phyloP scores from a whole-genome alignment of 1,284 basidiomycete species.

The Bjerkandera adusta region DNA sequence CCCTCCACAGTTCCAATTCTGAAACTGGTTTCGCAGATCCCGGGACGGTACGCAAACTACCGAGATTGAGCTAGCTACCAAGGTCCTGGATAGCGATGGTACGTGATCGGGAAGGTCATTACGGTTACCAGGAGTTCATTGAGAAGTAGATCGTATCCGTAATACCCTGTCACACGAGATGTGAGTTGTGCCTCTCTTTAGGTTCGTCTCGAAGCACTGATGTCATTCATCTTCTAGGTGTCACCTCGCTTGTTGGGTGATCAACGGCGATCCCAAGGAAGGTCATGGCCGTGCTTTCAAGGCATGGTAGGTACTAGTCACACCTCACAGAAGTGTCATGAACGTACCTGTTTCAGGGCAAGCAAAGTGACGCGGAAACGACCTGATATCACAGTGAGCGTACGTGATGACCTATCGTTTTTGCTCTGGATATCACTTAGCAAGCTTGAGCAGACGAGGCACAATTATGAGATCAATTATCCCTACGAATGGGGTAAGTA shows the following conservation, averaged over 20 bases:
- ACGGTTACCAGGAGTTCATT: background rate
- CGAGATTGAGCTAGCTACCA: conserved; percentile 73
- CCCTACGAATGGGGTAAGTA: conserved; percentile 75
- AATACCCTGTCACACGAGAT: conserved; percentile 85
- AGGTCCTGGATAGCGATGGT: conserved; percentile 78
- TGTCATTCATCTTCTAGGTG: conserved; percentile 35
- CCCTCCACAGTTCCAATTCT: background rate
- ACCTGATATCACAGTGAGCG: conserved; percentile 72
- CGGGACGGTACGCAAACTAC: conserved; percentile 48
- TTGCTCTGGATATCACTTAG: background rate
- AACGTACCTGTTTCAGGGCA: conserved; percentile 45
- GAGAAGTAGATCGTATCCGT: conserved; percentile 61
- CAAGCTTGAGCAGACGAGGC: conserved; percentile 50
- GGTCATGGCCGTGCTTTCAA: conserved; percentile 71
- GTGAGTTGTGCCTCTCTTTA: conserved; percentile 20
- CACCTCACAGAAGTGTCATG: background rate
- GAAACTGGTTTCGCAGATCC: conserved; percentile 34
- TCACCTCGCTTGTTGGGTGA: conserved; percentile 81
- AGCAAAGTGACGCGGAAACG: conserved; percentile 56
- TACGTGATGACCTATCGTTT: conserved; percentile 30
- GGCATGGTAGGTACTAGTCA: conserved; percentile 49
- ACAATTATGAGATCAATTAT: conserved; percentile 76
- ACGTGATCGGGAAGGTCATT: conserved; percentile 6
- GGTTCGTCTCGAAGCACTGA: background rate
- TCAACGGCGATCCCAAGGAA: conserved; percentile 63